Conservation (phyloP, 805 yeast genomes). For the Lachancea meyersii region DNA sequence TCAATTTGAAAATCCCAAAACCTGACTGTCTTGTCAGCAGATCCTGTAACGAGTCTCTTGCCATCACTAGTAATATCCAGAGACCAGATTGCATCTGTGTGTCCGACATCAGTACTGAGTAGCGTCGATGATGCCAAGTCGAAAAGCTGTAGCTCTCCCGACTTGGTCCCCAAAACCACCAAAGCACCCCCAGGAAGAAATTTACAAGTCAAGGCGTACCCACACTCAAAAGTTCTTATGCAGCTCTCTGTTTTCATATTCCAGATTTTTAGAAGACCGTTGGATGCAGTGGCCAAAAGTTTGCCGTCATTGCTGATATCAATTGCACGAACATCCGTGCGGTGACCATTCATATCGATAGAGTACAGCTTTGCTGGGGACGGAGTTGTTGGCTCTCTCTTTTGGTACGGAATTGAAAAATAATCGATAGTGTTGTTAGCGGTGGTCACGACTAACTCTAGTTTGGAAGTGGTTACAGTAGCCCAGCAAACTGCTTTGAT, state of each 20-base stretch:
- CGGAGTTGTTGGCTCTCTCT: constrained; percentile 40
- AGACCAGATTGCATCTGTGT: constrained; percentile 82
- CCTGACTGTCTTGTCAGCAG: constrained; percentile 84
- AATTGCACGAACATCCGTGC: constrained; percentile 80
- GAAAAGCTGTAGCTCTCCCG: constrained; percentile 75
- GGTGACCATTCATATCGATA: constrained; percentile 77
- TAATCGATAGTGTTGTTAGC: constrained; percentile 71
- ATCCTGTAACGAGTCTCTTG: constrained; percentile 77
- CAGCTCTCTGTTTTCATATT: constrained; percentile 68
- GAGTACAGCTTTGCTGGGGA: constrained; percentile 45
- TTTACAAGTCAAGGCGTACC: constrained; percentile 72
- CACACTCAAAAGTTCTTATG: constrained; percentile 80
- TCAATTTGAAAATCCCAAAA: constrained; percentile 81
- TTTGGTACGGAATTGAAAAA: constrained; percentile 55
- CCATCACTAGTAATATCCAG: constrained; percentile 85
- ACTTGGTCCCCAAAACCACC: constrained; percentile 81
- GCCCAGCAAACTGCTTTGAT: constrained; percentile 67
- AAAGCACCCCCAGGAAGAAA: constrained; percentile 90
- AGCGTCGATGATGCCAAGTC: constrained; percentile 80
- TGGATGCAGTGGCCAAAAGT: constrained; percentile 81
- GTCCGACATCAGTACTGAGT: constrained; percentile 68
- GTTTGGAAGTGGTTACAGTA: constrained; percentile 37
- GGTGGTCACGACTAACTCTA: constrained; percentile 60
- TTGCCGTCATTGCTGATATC: constrained; percentile 77
- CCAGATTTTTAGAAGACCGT: constrained; percentile 87